These are phyloP conservation scores for Penicillium odoratum DNA, from an alignment of 495 filamentous ascomycete species.

Conservation along the genomic window DNA sequence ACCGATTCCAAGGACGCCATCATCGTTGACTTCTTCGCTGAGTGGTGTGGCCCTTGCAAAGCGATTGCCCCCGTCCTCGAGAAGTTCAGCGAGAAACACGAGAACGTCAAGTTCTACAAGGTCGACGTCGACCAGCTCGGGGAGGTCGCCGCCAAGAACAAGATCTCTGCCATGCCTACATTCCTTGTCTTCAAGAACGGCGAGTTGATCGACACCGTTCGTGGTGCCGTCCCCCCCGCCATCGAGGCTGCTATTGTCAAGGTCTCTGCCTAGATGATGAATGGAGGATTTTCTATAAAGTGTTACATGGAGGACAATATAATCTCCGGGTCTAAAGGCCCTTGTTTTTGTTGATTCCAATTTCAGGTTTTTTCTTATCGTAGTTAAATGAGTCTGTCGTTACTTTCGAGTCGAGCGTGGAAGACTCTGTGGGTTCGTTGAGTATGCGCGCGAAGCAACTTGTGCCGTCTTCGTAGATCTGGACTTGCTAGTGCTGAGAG, in stretches of 20 bases:
- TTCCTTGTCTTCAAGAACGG: slow-evolving; percentile 85
- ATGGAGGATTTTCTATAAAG: background rate
- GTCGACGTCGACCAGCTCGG: slow-evolving; percentile 85
- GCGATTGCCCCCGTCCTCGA: slow-evolving; percentile 74
- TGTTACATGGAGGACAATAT: background rate
- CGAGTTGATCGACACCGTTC: slow-evolving; percentile 63
- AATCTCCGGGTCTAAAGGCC: slow-evolving; percentile 1
- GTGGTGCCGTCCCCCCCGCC: slow-evolving; percentile 76
- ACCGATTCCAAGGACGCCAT: slow-evolving; percentile 52
- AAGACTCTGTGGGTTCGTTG: too few relatives aligned
- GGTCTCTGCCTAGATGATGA: background rate
- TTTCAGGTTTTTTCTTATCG: background rate
- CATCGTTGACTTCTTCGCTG: slow-evolving; percentile 84
- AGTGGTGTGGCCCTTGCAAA: slow-evolving; percentile 97
- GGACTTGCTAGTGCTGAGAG: background rate
- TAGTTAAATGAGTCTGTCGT: background rate
- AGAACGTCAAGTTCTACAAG: slow-evolving; percentile 76
- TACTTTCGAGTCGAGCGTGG: too few relatives aligned
- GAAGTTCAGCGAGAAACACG: slow-evolving; percentile 57
- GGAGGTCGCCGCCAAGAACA: slow-evolving; percentile 74
- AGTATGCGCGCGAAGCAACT: too few relatives aligned
- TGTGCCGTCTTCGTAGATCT: background rate
- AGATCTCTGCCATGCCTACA: slow-evolving; percentile 93
- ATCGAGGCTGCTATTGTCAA: slow-evolving; percentile 53
- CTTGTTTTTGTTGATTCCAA: slow-evolving; percentile 6